These are phyloP conservation scores for Hypoxylon sp. DNA, from an alignment of 2,329 filamentous ascomycete genomes.

Conservation along the genomic window DNA sequence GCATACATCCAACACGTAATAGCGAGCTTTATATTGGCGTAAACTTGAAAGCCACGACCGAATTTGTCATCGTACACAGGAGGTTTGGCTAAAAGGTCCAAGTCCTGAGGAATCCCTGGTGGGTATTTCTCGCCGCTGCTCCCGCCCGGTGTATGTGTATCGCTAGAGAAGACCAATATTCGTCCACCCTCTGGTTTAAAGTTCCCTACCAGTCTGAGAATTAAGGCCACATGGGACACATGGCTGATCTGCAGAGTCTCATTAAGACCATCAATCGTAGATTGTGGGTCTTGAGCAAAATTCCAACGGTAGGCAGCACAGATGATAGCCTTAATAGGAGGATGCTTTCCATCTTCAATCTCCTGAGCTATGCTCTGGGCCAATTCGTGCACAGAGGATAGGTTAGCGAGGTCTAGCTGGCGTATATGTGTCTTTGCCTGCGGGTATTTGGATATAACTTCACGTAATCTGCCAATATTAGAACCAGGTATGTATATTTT, in stretches of 20 bases:
- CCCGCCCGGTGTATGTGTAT: slow-evolving; percentile 57
- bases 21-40: slow-evolving; percentile 60
- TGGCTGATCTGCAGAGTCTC: slow-evolving; percentile 58
- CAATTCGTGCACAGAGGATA: slow-evolving; percentile 55
- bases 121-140: slow-evolving; percentile 57
- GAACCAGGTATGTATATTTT: neutral
- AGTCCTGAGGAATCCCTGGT: slow-evolving; percentile 54
- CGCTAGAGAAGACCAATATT: slow-evolving; percentile 49
- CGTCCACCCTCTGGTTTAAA: slow-evolving; percentile 68
- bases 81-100: slow-evolving; percentile 57
- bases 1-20: slow-evolving; percentile 58
- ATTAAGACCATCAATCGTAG: slow-evolving; percentile 57
- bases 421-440: slow-evolving; percentile 56
- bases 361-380: slow-evolving; percentile 48
- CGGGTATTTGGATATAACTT: slow-evolving; percentile 50
- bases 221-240: slow-evolving; percentile 56
- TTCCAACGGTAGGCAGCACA: slow-evolving; percentile 60
- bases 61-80: slow-evolving; percentile 53
- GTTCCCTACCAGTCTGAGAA: slow-evolving; percentile 65
- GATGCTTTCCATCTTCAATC: slow-evolving; percentile 50
- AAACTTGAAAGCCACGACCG: slow-evolving; percentile 60
- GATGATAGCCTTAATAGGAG: slow-evolving; percentile 55
- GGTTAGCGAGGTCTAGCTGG: slow-evolving; percentile 55
- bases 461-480: slow-evolving; percentile 40
- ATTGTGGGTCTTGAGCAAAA: slow-evolving; percentile 50